Percentiles rank a stretch among this genome's conserved stretches.
Conservation (phyloP, 371 early-diverging fungal species). For the Lichtheimia corymbifera region DNA sequence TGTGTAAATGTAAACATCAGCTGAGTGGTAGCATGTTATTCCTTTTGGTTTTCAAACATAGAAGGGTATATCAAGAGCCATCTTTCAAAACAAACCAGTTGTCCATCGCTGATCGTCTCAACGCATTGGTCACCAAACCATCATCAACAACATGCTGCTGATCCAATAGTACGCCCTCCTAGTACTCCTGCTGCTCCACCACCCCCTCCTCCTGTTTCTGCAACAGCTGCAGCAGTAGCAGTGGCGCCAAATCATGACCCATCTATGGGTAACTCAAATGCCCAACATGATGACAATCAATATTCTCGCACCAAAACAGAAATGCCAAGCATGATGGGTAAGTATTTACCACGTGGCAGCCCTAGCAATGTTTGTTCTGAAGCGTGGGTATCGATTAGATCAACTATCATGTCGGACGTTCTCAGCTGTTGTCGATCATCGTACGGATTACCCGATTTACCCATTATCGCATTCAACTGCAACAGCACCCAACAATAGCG, state of each 20-base stretch:
- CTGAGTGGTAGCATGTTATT: background rate
- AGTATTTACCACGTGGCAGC: background rate
- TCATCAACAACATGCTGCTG: too few relatives aligned
- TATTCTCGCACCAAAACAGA: constrained; percentile 3
- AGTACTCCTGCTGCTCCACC: background rate
- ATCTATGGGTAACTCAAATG: background rate
- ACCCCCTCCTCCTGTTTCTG: background rate
- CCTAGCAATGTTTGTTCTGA: background rate
- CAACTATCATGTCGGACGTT: constrained; percentile 21
- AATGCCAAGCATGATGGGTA: constrained; percentile 24
- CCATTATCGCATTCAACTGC: background rate
- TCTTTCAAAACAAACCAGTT: constrained; percentile 21
- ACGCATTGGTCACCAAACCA: constrained; percentile 9
- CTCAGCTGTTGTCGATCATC: constrained; percentile 12
- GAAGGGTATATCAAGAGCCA: background rate
- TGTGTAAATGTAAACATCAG: background rate
- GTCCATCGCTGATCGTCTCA: constrained; percentile 13
- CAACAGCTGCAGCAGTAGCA: background rate
- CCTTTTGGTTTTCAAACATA: background rate
- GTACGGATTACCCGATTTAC: constrained; percentile 10
- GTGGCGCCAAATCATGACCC: background rate
- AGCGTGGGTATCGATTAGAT: constrained; percentile 6
- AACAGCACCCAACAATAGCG: background rate
- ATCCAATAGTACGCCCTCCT: too few relatives aligned
- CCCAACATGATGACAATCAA: background rate